Base-by-base conservation (phyloP, 495 filamentous ascomycete genomes). In the Penicillium coprophilum region DNA sequence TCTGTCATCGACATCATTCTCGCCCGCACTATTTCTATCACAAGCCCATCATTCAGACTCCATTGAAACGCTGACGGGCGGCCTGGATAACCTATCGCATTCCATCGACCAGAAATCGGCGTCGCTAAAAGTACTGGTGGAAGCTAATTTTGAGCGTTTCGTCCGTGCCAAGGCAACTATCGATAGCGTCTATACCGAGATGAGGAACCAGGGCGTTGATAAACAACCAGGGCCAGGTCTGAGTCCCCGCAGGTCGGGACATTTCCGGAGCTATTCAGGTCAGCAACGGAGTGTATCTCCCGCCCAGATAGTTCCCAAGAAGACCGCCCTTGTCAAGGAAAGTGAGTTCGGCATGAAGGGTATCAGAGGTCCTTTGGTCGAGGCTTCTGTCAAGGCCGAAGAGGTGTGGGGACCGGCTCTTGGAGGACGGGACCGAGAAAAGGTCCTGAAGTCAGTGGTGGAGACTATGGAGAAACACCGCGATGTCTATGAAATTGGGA, bases 21-120 rank as follows among this genome's bases (percentile, higher is more conserved):
- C 91, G 0, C 94, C 94, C 13, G 83, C 90, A 6, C 79, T 96
- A 2, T 98, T 95, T 66, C 82, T 98, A 6, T 91, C 92, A 1
- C 90, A 97, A 65, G 90, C 91, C 50, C 95, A 98, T 70, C 84
- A 86, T 39, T 82, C 83, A 28, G 92, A 86, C 30, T 90, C 91
- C 32, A 95, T 91, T 0, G 78, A 92, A 53, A 80, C 85, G 15
- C 78, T 98, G 3, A 78, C 94, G 17, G 76, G 83, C 23, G 94
- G 94, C 3, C 82, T 97, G 10, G 86, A 94, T 36, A 82, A 87
- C 45, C 81, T 98, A 4, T 91, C 90, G 6, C 80, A 79, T 48
- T 96, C 92, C 0, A 98, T 98, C 61, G 94, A 97, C 62, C 90
- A 97, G 67, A 98, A 98, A 66, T 96, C 92, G 1, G 94, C 92